Base-by-base conservation (phyloP, 306 rosid species). In the Glycine tomentella region DNA sequence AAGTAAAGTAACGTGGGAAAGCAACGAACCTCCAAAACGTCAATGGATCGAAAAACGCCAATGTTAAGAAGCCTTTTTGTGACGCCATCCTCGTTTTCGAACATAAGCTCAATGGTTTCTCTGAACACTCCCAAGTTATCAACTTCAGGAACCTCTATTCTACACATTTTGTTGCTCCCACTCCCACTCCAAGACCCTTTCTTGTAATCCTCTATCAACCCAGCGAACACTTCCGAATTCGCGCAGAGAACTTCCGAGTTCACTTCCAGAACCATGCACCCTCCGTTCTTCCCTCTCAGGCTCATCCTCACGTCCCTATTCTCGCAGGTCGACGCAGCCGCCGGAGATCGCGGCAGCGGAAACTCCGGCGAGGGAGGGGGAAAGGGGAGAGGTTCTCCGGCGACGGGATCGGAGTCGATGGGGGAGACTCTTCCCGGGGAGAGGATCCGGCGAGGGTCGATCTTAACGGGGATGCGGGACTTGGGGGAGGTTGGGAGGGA, bases 371-470 rank as follows among this genome's bases (percentile, higher is more conserved):
- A 69, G 4, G 80, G 80, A 8, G 9, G 5, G 44, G 44, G 44
- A 4, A 5, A 5, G 7, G 44, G 44, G 6, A 38, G 44, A 0
- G 44, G 44, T 38, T 38, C 44, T 5, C 44, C 50, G 55, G 13
- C 6, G 55, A 31, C 5, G 25, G 89, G 87, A 74, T 87, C 86
- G 61, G 90, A 86, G 55, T 94, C 96, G 38, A 94, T 89, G 4
- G 98, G 98, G 44, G 97, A 94, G 31, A 94, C 98, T 66, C 98
- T 89, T 0, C 98, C 97, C 0, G 98, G 97, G 2, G 98, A 94
- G 66, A 94, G 86, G 94, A 94, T 94, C 90, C 95, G 86, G 58
- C 98, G 91, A 3, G 96, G 97, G 87, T 92, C 98, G 81, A 94
- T 94, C 62, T 93, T 91, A 13, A 87, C 80, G 48, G 85, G 91